Evolutionary conservation across 805 yeast species (phyloP), one percentile per base, ranked within the genome.

Genomic region (Candida endomychidarum): DNA sequence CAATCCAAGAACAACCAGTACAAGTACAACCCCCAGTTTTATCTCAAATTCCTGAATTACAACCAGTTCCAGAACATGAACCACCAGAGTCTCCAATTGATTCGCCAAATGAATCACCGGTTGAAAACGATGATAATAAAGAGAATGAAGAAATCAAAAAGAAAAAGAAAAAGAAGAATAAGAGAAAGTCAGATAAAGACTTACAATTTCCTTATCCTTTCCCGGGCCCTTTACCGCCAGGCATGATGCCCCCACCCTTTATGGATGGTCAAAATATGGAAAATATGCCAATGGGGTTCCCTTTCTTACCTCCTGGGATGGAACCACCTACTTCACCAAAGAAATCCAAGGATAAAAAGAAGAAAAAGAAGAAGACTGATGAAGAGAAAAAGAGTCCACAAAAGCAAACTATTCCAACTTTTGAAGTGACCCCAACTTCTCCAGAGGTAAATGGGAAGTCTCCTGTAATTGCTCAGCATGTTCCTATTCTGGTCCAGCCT

Each of bases 281-380:
- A 19, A 38, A 34, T 24, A 40, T 34, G 33, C 40, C 42, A 7
- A 41, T 43, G 47, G 49, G 47, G 21, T 44, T 47, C 15, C 45
- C 37, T 32, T 46, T 46, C 5, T 21, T 46, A 9, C 49, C 47
- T 3, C 44, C 46, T 5, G 43, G 50, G 10, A 42, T 46, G 42
- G 51, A 46, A n/a, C 49, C 53, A n/a, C 53, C 51, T 18, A 40
- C 41, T 15, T 40, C 45, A 34, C 40, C 39, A 34, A 48, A 44
- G 44, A 48, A 44, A 41, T 50, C 43, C 31, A 49, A 51, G 43
- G 46, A 44, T 35, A 47, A 46, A 41, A 44, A 48, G 40, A 49
- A 49, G 40, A 46, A 48, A 41, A 41, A 47, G 39, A 46, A 49
- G 43, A 47, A 47, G 45, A 46, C 42, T 17, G 31, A 35, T 2